Evolutionary conservation across 495 filamentous ascomycete genomes (phyloP), one percentile per base, ranked within the genome.

Genomic region (Xylaria scruposa): DNA sequence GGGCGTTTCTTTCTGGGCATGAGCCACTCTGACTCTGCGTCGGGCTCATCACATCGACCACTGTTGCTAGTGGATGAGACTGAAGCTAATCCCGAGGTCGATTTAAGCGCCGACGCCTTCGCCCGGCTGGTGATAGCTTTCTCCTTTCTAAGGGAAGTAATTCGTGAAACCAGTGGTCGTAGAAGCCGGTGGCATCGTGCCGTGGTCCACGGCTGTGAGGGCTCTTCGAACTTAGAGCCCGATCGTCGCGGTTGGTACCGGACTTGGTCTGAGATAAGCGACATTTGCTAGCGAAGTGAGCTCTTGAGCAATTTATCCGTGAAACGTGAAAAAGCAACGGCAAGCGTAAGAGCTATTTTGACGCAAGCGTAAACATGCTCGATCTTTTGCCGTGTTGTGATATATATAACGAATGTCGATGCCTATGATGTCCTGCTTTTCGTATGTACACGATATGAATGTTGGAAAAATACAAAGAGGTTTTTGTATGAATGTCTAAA

Each of bases 131-230:
- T 33, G 2, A 54, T 70, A 49, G 15, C 51, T 13, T 63, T 38
- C 21, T 84, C 81, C 54, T 85, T 88, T 56, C 82, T 83, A 17
- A 90, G 77, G 10, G 85, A 81, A 69, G 83, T 75, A 26, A 90
- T 82, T 42, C 86, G 84, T 24, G 86, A 84, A 26, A 86, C 78
- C 31, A 90, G 76, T 19, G 87, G 87, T 38, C 88, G 83, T 29
- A 90, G 80, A 8, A 90, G 79, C 13, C 87, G 83, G 66, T 87
- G 82, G 62, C 88, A 90, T 70, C 87, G 76, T 21, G 87, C 84
- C 10, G 87, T 81, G 8, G 86, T 90, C 88, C 88, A 90, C 38
- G 83, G 80, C 58, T 81, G 76, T 62, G 66, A 62, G 49, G 62
- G 24, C n/a, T 73, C 76, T 5, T 74, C 70, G n/a, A 71, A 38